phyloP scores from a whole-genome alignment of 805 yeast species.

The Pichia kluyveri region DNA sequence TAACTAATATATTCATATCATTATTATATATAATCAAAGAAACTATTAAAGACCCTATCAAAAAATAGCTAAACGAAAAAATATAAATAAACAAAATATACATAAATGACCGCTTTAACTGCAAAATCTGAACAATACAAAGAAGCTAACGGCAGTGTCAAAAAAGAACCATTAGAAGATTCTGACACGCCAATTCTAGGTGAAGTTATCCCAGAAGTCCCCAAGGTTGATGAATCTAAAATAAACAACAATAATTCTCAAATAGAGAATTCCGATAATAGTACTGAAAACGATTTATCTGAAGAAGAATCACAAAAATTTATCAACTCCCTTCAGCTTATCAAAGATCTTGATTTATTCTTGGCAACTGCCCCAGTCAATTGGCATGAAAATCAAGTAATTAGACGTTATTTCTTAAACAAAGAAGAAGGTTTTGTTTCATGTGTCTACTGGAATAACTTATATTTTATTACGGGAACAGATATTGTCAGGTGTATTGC shows the following conservation, averaged over 20 bases:
- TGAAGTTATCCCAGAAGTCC: neutral
- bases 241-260: too few relatives aligned
- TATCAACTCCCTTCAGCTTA: slow-evolving; percentile 47
- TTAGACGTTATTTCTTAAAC: slow-evolving; percentile 75
- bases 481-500: slow-evolving; percentile 90
- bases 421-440: slow-evolving; percentile 88
- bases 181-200: neutral
- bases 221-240: neutral
- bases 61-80: too few relatives aligned
- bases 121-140: neutral
- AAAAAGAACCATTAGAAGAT: neutral
- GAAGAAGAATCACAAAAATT: neutral
- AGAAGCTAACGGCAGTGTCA: neutral
- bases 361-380: slow-evolving; percentile 90
- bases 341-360: slow-evolving; percentile 77
- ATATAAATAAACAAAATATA: neutral
- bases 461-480: slow-evolving; percentile 89
- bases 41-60: neutral
- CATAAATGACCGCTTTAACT: neutral
- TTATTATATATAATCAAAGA: neutral
- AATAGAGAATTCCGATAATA: too few relatives aligned
- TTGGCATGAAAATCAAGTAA: slow-evolving; percentile 84
- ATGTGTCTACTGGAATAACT: slow-evolving; percentile 86
- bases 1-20: neutral
- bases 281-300: neutral